Base-by-base conservation (phyloP, 176 grass and related monocot genomes). In the Aegilops bicornis region DNA sequence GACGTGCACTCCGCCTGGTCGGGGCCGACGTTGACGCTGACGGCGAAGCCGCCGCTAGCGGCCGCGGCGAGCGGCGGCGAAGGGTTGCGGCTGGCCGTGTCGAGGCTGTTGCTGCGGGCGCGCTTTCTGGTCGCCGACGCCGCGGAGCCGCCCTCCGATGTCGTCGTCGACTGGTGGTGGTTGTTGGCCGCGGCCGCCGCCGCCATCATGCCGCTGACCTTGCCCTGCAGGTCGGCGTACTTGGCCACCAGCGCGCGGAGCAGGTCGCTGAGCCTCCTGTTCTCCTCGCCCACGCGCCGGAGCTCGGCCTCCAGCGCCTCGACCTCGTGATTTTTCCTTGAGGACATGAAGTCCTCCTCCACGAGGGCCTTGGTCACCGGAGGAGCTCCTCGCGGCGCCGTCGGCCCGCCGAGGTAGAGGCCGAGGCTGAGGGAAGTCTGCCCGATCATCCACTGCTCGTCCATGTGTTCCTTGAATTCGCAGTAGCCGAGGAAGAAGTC, bases 241-340 rank as follows among this genome's bases (percentile, higher is more conserved):
- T 91, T 91, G 32, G 82, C 64, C 19, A 91, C 88, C 82, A 88
- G 82, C 24, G 82, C 47, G 17, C 79, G 87, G 5, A 98, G 87
- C 76, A 78, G 87, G 23, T 98, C 91, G 79, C 71, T 76, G 2
- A 97, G 84, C 48, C 43, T 80, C 81, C 75, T 80, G 79, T 97
- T 97, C 90, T 97, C 95, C 39, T 91, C 76, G 23, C 83, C 89
- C 54, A 90, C 78, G 2, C 87, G 87, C 45, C 71, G 81, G 67
- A 95, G 85, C 89, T 97, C 95, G 8, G 74, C 80, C 79, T 94
- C 43, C 1, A 97, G 85, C 59, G 61, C 64, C 74, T 79, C 84
- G 0, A 92, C 86, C 91, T 87, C 84, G 5, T 73, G 84, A 16
- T 80, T 77, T 50, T 88, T 91, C 75, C 84, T 95, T 24, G 43